Conservation (phyloP, 805 yeast species). For the Metschnikowia koreensis region DNA sequence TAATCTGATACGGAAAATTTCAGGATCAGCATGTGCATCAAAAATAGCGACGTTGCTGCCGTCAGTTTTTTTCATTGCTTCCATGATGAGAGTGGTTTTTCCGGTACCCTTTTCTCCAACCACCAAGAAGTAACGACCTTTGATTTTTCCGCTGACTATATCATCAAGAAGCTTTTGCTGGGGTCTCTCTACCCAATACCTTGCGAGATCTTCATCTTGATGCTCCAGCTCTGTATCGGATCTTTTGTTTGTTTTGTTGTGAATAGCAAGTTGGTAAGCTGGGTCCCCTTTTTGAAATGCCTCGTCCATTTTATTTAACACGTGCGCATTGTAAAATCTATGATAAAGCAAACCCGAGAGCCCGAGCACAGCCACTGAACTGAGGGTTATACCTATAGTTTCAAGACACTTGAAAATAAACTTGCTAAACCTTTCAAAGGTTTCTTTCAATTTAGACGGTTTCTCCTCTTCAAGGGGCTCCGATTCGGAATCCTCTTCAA, state of each 20-base stretch:
- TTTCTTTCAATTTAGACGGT: slow-evolving; percentile 20
- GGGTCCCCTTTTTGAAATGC: slow-evolving; percentile 72
- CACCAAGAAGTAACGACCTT: slow-evolving; percentile 67
- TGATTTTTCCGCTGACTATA: slow-evolving; percentile 59
- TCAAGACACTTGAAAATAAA: slow-evolving; percentile 51
- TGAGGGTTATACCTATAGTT: slow-evolving; percentile 68
- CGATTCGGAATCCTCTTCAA: slow-evolving; percentile 8
- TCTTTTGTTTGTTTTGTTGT: slow-evolving; percentile 38
- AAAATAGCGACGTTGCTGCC: slow-evolving; percentile 66
- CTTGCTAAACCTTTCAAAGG: slow-evolving; percentile 19
- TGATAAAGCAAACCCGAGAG: slow-evolving; percentile 74
- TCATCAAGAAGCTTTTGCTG: slow-evolving; percentile 66
- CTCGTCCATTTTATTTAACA: slow-evolving; percentile 57
- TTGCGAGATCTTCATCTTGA: slow-evolving; percentile 26
- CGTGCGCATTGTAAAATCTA: slow-evolving; percentile 55
- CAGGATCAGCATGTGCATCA: slow-evolving; percentile 86
- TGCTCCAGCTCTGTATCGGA: slow-evolving; percentile 19
- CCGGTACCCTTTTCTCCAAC: slow-evolving; percentile 90
- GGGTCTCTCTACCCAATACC: slow-evolving; percentile 64
- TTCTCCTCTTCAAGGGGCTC: slow-evolving; percentile 14
- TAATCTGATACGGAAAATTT: slow-evolving; percentile 69
- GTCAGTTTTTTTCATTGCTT: slow-evolving; percentile 61
- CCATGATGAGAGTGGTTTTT: slow-evolving; percentile 71
- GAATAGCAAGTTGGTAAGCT: slow-evolving; percentile 58
- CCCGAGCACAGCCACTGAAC: slow-evolving; percentile 66